Base-by-base conservation (phyloP, 2,329 filamentous ascomycete genomes). In the Ilyonectria robusta region DNA sequence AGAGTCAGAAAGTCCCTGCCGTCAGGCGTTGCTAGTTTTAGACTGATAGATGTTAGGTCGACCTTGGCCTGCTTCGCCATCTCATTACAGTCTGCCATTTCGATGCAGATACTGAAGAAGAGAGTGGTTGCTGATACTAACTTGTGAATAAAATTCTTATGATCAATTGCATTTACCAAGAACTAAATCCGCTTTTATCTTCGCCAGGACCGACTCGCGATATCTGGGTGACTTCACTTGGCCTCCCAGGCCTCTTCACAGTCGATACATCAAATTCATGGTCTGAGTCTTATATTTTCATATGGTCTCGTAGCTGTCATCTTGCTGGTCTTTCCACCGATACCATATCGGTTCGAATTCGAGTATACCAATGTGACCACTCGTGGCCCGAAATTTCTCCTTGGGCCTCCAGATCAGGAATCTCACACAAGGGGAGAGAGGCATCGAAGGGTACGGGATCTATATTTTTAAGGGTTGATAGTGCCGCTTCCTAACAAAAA, bases 11-110 rank as follows among this genome's bases (percentile, higher is more conserved):
- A 76, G 77, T 5, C 78, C 78, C 6, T 83, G 78, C 3, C 76
- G 72, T 65, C 80, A 82, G 54, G 79, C 79, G 9, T 76, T 76
- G 59, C 85, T 84, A 2, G 84, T 85, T 77, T 86, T 86, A 70
- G 83, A 76, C 70, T 84, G 80, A 72, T 85, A 84, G 13, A 78
- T 82, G 79, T 86, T 86, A 86, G 79, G 70, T 86, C 83, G 59
- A 74, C 75, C 79, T 87, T 84, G 50, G 85, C 84, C 72, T 84
- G 75, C 37, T 81, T 76, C 62, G 84, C 81, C 61, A 86, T 83
- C 59, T 82, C 73, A 67, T 81, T 80, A 62, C 84, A 81, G 65
- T 82, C 78, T 33, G 76, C 50, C 77, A 79, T 79, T 47, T 65
- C 46, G 46, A 62, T 17, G 42, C 53, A 51, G 50, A 29, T 44